These are phyloP conservation scores for Coriolopsis trogii DNA, from an alignment of 1,284 basidiomycete species.

Conservation along the genomic window DNA sequence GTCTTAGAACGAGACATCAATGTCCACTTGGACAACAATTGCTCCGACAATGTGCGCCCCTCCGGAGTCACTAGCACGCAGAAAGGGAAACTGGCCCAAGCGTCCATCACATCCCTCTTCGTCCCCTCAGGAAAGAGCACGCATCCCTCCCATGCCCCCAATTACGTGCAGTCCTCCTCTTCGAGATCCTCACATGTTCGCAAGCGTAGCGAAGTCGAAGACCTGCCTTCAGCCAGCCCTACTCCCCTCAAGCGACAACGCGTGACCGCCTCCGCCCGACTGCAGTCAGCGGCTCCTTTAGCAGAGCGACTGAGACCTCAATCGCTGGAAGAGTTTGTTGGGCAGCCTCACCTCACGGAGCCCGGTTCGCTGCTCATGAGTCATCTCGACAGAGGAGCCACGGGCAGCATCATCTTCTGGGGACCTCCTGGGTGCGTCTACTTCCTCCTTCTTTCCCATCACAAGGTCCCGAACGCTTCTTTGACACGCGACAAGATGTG, in stretches of 20 bases:
- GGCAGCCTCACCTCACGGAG: constrained; percentile 64
- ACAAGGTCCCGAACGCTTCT: too few species aligned
- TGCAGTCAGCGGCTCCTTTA: constrained; percentile 51
- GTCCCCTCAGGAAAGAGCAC: constrained; percentile 18
- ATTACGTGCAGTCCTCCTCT: constrained; percentile 15
- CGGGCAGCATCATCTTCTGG: constrained; percentile 75
- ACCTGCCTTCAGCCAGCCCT: constrained; percentile 14
- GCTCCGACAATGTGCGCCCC: constrained; percentile 31
- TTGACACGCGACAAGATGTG: too few species aligned
- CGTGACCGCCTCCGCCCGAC: constrained; percentile 30
- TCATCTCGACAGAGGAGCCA: constrained; percentile 47
- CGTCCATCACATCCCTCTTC: constrained; percentile 37
- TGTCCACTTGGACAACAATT: constrained; percentile 49
- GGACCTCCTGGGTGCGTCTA: constrained; percentile 69
- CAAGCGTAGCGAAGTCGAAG: constrained; percentile 34
- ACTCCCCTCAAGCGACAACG: constrained; percentile 32
- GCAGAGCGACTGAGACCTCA: constrained; percentile 69
- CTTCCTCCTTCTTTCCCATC: background rate
- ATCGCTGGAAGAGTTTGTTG: constrained; percentile 65
- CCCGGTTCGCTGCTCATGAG: constrained; percentile 55
- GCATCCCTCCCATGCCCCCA: background rate
- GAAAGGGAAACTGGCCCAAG: constrained; percentile 23
- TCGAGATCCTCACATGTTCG: constrained; percentile 21
- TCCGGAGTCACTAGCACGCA: constrained; percentile 3
- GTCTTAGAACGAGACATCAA: constrained; percentile 50